Evolutionary conservation across 2,329 filamentous ascomycete species (phyloP).

Genomic region (Keithomyces neogunnii): DNA sequence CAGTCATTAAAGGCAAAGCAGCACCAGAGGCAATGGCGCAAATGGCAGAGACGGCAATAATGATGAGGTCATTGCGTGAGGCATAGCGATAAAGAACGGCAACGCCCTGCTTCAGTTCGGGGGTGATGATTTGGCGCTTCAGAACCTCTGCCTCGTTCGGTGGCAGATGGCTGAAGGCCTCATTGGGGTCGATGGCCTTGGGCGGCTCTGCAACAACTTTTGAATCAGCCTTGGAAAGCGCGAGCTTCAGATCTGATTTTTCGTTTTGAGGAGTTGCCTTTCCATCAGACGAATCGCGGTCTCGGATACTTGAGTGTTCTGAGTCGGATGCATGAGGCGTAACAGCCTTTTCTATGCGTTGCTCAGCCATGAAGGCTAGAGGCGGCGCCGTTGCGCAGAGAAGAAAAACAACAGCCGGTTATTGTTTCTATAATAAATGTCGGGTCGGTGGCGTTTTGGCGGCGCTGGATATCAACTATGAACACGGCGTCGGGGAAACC

Average conservation of each 20-base stretch:
- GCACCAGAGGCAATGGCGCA: constrained; percentile 65
- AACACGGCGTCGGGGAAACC: too few relatives aligned
- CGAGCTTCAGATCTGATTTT: constrained; percentile 4
- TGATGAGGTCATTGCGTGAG: constrained; percentile 52
- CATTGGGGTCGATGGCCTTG: constrained; percentile 31
- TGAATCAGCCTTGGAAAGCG: constrained; percentile 11
- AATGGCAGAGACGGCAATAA: constrained; percentile 53
- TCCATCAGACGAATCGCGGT: constrained; percentile 4
- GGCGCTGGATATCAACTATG: neutral
- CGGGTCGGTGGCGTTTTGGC: neutral
- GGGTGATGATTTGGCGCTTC: constrained; percentile 58
- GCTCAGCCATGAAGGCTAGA: constrained; percentile 5
- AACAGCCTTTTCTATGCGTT: constrained; percentile 1
- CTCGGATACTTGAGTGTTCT: constrained; percentile 4
- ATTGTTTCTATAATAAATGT: neutral
- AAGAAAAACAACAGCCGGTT: neutral
- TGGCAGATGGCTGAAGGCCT: constrained; percentile 55
- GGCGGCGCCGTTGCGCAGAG: constrained; percentile 2
- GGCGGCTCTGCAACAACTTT: constrained; percentile 15
- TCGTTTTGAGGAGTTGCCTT: constrained; percentile 2
- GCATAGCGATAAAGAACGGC: constrained; percentile 63
- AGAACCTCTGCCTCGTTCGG: constrained; percentile 58
- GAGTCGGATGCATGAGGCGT: constrained; percentile 1
- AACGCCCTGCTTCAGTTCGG: constrained; percentile 55
- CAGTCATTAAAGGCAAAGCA: constrained; percentile 70